Evolutionary conservation across 1,284 basidiomycete genomes (phyloP).

Genomic region (Apiotrichum sp.): DNA sequence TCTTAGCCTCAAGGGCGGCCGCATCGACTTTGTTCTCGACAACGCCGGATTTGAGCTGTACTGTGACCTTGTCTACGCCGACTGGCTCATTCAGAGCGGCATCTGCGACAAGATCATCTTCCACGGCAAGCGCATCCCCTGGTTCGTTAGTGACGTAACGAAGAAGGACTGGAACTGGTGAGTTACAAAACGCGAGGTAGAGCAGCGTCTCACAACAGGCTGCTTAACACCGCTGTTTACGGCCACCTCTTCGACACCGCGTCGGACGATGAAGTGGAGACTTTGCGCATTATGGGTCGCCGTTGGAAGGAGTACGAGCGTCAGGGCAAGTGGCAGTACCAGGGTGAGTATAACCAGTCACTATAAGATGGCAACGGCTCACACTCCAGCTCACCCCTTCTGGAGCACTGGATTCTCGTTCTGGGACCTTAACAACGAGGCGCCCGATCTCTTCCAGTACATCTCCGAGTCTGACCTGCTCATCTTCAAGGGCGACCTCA

Average conservation of each 20-base stretch:
- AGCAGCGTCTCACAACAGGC: constrained; percentile 23
- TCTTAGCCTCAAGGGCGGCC: constrained; percentile 66
- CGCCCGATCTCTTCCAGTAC: constrained; percentile 90
- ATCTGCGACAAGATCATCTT: constrained; percentile 80
- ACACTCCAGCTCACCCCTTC: constrained; percentile 63
- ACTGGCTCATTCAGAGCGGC: constrained; percentile 77
- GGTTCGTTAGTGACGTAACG: constrained; percentile 97
- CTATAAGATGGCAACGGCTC: background rate
- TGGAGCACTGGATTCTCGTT: constrained; percentile 94
- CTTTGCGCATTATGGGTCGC: constrained; percentile 69
- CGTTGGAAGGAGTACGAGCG: constrained; percentile 97
- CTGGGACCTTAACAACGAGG: constrained; percentile 65
- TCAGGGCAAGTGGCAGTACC: constrained; percentile 90
- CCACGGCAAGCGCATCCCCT: constrained; percentile 53
- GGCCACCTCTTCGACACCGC: constrained; percentile 75
- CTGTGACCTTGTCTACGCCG: constrained; percentile 92
- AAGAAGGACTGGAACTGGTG: constrained; percentile 92
- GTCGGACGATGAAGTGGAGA: constrained; percentile 71
- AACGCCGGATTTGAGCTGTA: constrained; percentile 79
- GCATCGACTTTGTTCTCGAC: constrained; percentile 72
- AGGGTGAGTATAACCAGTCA: constrained; percentile 43
- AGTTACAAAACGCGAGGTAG: constrained; percentile 2
- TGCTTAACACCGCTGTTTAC: constrained; percentile 78
- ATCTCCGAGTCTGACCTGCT: constrained; percentile 86
- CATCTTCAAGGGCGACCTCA: constrained; percentile 93